Base-by-base conservation (phyloP, 176 grass and related monocot species). In the Oryza rufipogon region DNA sequence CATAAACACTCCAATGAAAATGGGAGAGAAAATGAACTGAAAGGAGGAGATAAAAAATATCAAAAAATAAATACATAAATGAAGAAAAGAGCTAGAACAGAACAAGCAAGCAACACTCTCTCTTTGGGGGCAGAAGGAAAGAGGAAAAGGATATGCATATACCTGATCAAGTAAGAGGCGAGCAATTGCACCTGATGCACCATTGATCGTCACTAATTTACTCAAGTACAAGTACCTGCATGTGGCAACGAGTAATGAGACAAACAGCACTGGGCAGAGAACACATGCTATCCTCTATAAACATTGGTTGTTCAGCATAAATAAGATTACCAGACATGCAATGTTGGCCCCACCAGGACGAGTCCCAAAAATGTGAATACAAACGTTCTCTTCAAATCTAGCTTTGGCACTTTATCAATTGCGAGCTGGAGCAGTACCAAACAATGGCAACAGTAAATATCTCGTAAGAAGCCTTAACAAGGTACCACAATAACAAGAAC, bases 201-300 rank as follows among this genome's bases (percentile, higher is more conserved):
- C 93, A 23, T 63, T 72, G 23, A 87, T 7, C 17, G 77, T 86
- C 56, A 98, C 93, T 64, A 98, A 66, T 84, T 90, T 95, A 88
- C 95, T 98, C 77, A 98, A 88, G 90, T 94, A 95, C 81, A 95
- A 84, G 80, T 98, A 98, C 91, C 93, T 98, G 84, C 52, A 89
- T 56, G 49, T 44, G 33, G 58, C 64, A 1, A 33, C 22, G 49
- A 81, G 60, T 38, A 22, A 70, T 65, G 56, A 76, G 80, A 72
- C 26, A 96, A 86, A 88, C 16, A 75, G 8, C 0, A 75, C 19
- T 44, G 84, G 33, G 46, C 7, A 22, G 56, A 22, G 1, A 86
- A 70, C 12, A 65, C 14, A 22, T 11, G 23, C 9, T 23, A 32
- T 33, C 74, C 23, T 32, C 6, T n/a, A 22, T 33, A 73, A 84